Percentiles rank a stretch among this genome's conserved stretches.
Evolutionary conservation across 805 yeast genomes (phyloP).

Genomic region (Candida jianshihensis): DNA sequence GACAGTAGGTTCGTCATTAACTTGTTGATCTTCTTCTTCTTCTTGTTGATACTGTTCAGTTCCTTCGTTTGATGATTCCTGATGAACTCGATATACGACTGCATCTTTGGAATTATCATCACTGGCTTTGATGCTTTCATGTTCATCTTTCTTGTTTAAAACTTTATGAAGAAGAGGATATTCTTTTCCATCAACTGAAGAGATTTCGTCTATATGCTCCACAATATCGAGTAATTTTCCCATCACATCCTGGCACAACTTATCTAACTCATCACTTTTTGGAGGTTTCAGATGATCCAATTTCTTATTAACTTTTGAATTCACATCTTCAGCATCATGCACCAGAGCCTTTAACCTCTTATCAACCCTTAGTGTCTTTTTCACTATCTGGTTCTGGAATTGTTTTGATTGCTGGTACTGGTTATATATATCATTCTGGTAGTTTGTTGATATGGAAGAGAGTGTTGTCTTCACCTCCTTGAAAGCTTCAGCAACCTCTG

Average conservation of each 20-base stretch:
- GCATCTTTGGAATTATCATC: too few species aligned
- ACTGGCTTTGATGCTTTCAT: too few species aligned
- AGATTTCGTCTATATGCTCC: conserved; percentile 1
- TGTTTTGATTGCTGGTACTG: conserved; percentile 1
- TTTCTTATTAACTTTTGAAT: conserved; percentile 7
- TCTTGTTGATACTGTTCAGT: too few species aligned
- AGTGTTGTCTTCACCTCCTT: conserved; percentile 3
- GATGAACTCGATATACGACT: too few species aligned
- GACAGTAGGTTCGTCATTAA: too few species aligned
- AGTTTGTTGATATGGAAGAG: conserved; percentile 1
- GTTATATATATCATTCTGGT: conserved; percentile 1
- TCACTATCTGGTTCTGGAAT: conserved; percentile 3
- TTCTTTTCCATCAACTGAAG: conserved; percentile 2
- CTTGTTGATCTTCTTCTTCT: too few species aligned
- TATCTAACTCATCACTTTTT: conserved; percentile 4
- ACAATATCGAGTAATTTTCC: conserved; percentile 14
- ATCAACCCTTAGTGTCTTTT: conserved; percentile 1
- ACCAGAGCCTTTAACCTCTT: conserved; percentile 3
- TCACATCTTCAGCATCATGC: conserved; percentile 5
- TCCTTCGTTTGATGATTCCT: too few species aligned
- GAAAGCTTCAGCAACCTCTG: conserved; percentile 2
- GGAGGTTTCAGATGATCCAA: conserved; percentile 4
- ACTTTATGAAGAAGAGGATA: conserved; percentile 4
- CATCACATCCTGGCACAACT: conserved; percentile 6
- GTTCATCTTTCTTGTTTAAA: too few species aligned